These are phyloP conservation scores for Lactarius sp. DNA, from an alignment of 768 basidiomycete species.

Conservation along the genomic window DNA sequence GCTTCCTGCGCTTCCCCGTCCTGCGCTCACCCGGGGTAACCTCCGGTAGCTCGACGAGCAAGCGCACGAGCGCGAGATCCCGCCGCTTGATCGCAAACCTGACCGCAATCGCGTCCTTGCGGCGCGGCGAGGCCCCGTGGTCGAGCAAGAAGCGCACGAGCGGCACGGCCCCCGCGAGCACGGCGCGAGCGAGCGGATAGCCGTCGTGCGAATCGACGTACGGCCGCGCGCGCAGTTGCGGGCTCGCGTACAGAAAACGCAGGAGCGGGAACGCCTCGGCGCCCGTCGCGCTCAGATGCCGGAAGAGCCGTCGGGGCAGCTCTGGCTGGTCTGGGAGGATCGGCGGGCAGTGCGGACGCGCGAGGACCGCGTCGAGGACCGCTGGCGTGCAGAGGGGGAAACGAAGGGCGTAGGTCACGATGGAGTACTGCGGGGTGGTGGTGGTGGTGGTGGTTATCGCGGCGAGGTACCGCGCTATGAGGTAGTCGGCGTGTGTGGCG, in stretches of 20 bases:
- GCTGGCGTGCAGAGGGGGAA: slow-evolving; percentile 43
- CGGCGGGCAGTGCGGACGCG: slow-evolving; percentile 23
- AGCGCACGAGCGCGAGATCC: slow-evolving; percentile 60
- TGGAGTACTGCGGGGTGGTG: background rate
- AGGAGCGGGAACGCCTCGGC: slow-evolving; percentile 64
- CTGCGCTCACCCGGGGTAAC: slow-evolving; percentile 1
- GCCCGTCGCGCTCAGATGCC: slow-evolving; percentile 36
- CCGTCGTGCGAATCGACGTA: slow-evolving; percentile 68
- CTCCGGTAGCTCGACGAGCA: slow-evolving; percentile 59
- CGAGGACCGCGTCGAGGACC: slow-evolving; percentile 46
- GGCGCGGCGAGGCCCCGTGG: slow-evolving; percentile 63
- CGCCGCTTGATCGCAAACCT: slow-evolving; percentile 68
- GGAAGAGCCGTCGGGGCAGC: slow-evolving; percentile 64
- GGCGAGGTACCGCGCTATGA: slow-evolving; percentile 38
- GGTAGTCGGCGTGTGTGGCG: slow-evolving; percentile 62
- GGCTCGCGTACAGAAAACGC: slow-evolving; percentile 45
- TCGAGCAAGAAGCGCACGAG: slow-evolving; percentile 68
- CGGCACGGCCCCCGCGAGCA: slow-evolving; percentile 55
- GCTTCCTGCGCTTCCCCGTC: slow-evolving; percentile 44
- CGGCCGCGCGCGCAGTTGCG: slow-evolving; percentile 37
- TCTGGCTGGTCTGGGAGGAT: slow-evolving; percentile 34
- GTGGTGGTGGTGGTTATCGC: background rate
- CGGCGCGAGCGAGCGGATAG: slow-evolving; percentile 78
- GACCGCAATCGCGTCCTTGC: slow-evolving; percentile 61
- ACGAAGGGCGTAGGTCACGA: slow-evolving; percentile 49